phyloP scores from a whole-genome alignment of 2,329 filamentous ascomycete species.

The Venturia effusa region DNA sequence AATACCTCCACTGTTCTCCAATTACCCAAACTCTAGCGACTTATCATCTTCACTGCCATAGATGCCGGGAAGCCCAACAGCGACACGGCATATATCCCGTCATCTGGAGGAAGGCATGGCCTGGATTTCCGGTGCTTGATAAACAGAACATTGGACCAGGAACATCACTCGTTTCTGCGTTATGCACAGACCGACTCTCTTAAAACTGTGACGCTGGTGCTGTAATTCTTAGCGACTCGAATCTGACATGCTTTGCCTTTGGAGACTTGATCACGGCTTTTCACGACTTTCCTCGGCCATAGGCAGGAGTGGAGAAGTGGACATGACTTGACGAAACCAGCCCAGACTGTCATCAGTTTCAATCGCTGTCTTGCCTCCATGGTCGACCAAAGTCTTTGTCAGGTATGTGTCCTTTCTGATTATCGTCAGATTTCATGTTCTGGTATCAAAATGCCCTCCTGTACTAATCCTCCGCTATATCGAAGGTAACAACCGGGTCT shows the following conservation, averaged over 20 bases:
- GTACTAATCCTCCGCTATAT: background rate
- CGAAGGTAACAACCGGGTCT: background rate
- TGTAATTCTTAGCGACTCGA: too few species aligned
- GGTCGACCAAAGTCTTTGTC: background rate
- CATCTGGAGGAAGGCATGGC: background rate
- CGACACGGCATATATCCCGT: background rate
- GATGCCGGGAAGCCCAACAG: background rate
- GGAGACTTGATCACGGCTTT: too few species aligned
- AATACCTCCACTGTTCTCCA: too few species aligned
- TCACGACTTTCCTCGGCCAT: too few species aligned
- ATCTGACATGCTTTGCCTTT: too few species aligned
- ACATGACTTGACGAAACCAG: too few species aligned
- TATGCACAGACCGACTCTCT: too few species aligned
- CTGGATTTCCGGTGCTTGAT: background rate
- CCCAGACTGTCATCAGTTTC: background rate
- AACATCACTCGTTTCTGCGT: background rate
- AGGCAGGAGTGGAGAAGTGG: too few species aligned
- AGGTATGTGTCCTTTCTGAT: background rate
- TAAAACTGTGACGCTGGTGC: too few species aligned
- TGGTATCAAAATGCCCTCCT: background rate
- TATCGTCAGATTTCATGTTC: background rate
- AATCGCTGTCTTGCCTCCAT: background rate
- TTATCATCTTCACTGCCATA: background rate
- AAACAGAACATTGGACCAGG: background rate
- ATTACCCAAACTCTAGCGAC: background rate